These are phyloP conservation scores for Xylaria intraflava DNA, from an alignment of 495 filamentous ascomycete species.

Conservation along the genomic window DNA sequence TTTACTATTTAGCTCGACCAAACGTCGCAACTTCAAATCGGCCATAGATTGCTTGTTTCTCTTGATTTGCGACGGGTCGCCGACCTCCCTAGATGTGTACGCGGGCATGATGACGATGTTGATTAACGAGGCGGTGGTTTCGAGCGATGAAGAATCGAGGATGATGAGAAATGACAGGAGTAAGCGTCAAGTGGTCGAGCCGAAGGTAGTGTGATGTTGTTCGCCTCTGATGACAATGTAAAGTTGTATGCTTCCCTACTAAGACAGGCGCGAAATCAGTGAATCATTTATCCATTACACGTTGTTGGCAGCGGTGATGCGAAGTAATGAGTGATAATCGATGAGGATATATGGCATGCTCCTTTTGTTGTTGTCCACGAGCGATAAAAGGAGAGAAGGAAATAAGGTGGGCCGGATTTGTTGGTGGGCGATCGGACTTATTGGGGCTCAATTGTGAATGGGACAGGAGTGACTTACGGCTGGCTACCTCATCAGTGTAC, in stretches of 20 bases:
- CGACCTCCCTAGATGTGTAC: constrained; percentile 50
- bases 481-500: constrained; percentile 9
- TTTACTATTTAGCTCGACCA: constrained; percentile 93
- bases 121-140: constrained; percentile 12
- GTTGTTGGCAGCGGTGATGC: background rate
- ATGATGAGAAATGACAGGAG: background rate
- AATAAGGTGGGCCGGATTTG: background rate
- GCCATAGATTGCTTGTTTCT: constrained; percentile 99
- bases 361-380: constrained; percentile 1
- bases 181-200: background rate
- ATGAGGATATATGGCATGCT: background rate
- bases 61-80: constrained; percentile 64
- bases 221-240: constrained; percentile 1
- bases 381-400: constrained; percentile 4
- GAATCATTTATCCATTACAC: background rate
- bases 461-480: constrained; percentile 5
- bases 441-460: background rate
- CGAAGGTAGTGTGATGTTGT: background rate
- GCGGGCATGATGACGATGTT: constrained; percentile 42
- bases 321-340: background rate
- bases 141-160: background rate
- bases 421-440: constrained; percentile 3
- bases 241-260: constrained; percentile 5
- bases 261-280: background rate
- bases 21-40: constrained; percentile 88